Conservation (phyloP, 2,329 filamentous ascomycete genomes). For the Aspergillus pseudoviridinutans region DNA sequence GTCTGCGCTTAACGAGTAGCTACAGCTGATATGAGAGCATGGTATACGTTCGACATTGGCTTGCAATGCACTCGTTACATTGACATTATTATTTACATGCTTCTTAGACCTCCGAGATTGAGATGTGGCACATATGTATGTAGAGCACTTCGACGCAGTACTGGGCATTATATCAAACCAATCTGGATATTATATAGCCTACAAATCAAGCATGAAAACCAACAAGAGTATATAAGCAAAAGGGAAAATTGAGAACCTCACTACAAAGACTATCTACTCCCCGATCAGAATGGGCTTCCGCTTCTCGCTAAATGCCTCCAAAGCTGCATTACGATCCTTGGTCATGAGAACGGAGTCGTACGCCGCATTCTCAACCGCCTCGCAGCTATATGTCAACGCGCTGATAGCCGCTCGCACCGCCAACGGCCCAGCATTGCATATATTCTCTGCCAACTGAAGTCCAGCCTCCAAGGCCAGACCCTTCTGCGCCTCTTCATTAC, state of each 20-base stretch:
- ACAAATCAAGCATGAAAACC: not conserved
- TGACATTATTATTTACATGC: too few relatives aligned
- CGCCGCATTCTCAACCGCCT: constrained; percentile 79
- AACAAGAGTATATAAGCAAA: not conserved
- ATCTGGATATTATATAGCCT: not conserved
- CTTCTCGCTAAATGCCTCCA: constrained; percentile 79
- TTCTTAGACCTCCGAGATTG: not conserved
- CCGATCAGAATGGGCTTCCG: constrained; percentile 59
- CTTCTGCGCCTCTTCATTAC: constrained; percentile 56
- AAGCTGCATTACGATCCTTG: constrained; percentile 81
- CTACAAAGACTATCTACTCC: not conserved
- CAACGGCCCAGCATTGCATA: constrained; percentile 84
- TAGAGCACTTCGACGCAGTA: not conserved
- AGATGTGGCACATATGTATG: not conserved
- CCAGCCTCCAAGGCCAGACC: constrained; percentile 70
- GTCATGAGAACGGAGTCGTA: constrained; percentile 80
- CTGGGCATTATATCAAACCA: not conserved
- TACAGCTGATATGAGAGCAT: not conserved
- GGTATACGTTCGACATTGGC: not conserved
- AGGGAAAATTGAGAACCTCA: not conserved
- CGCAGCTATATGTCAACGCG: constrained; percentile 65
- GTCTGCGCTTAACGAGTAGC: not conserved
- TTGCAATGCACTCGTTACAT: not conserved
- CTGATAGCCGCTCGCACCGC: constrained; percentile 74
- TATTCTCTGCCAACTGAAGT: constrained; percentile 72